Base-by-base conservation (phyloP, 768 basidiomycete species). In the Lactarius hatsudake region DNA sequence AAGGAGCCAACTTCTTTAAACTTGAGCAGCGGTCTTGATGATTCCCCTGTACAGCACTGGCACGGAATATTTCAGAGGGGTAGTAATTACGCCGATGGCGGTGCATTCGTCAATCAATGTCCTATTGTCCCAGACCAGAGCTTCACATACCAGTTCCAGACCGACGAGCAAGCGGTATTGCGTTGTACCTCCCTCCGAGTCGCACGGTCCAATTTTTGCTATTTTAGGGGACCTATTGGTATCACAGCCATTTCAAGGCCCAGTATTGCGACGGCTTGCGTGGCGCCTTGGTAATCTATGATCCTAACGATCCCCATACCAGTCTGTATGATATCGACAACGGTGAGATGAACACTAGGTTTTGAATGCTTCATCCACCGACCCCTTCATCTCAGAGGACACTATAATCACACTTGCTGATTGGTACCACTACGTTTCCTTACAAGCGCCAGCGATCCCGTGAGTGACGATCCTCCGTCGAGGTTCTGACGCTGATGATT, bases 31-130 rank as follows among this genome's bases (percentile, higher is more conserved):
- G 38, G 6, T 34, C 34, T 34, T 57, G 60, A 60, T 40, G 26
- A 36, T 6, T 26, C 43, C 2, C 17, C 17, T 40, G 4, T 60
- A 1, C 61, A 86, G 85, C 84, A 86, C 68, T 85, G 83, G 83
- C 85, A 86, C 68, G 84, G 85, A 0, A 68, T 85, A 40, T 77
- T 74, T 51, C 84, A 85, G 71, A 71, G 70, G 0, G 61, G 67
- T 1, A 79, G 80, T 6, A 81, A 78, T 64, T 81, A 75, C 74
- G 81, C 78, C 1, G 85, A 86, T 57, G 84, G 85, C 5, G 62
- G 74, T 1, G 72, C 74, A 1, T 75, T 74, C 30, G 74, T 81
- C 13, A 78, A 71, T 20, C 83, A 84, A 66, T 84, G 83, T 69
- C 83, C 83, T 1, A 83, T 84, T 56, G 67, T 76, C 0, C 75